Evolutionary conservation across 495 filamentous ascomycete genomes (phyloP), one percentile per base, ranked within the genome.

Genomic region (Hyphodiscus hymeniophilus): DNA sequence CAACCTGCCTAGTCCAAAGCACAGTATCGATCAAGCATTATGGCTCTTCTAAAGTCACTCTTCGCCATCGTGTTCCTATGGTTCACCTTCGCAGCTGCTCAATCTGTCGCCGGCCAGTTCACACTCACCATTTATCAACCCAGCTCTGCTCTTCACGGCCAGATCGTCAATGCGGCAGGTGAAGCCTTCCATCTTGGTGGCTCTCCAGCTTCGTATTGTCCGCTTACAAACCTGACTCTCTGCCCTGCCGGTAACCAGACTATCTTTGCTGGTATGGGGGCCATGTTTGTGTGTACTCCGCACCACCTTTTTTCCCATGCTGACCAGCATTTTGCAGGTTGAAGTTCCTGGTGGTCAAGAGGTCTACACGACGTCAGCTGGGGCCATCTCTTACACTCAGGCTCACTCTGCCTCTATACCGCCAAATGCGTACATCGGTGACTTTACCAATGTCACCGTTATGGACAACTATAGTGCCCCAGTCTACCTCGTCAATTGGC

Each of bases 311-410:
- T 13, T 34, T 36, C 22, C 38, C 24, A 31, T 5, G 32, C 24
- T 39, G 12, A 35, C 22, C 20, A 18, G 2, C 15, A 26, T 35
- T 3, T 15, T 24, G n/a, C 13, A 71, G 55, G 74, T 77, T 47
- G 57, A 68, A 48, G 82, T 87, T 16, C 81, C 83, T n/a, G 82
- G 81, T 36, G 83, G 83, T 16, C 82, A 86, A 54, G 64, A 67
- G 50, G 70, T 79, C 63, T 88, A 83, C 61, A 67, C 86, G 28
- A 61, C 55, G 15, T 64, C 73, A 3, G 57, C 66, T 20, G 82
- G 82, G 40, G 68, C 74, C 21, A 60, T 87, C 24, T 64, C 60
- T 43, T 85, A 74, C 70, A 81, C 80, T 2, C 66, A 65, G 42
- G 74, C 81, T 1, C 81, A 86, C 63, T 80, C 76, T 3, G 71